Base-by-base conservation (phyloP, 2,329 filamentous ascomycete species). In the Dendryphion nanum region DNA sequence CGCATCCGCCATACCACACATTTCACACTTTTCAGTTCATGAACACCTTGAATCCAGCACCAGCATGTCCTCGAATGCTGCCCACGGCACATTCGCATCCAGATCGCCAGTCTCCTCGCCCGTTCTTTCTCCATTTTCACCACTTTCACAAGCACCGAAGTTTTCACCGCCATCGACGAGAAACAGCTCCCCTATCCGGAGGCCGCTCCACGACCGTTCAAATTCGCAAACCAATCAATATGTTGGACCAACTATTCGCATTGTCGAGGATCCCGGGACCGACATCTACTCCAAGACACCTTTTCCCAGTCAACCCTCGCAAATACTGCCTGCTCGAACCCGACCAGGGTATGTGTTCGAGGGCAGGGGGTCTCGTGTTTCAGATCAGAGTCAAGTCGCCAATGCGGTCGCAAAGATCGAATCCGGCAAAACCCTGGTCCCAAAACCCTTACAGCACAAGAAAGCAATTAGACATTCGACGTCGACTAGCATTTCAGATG, bases 231-330 rank as follows among this genome's bases (percentile, higher is more conserved):
- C 57, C 48, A 69, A 66, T 50, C 58, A 60, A 28, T 50, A 53
- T 38, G 48, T 59, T n/a, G 55, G 58, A 30, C 61, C 66, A 16
- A 68, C 64, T 21, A 69, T 68, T 31, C 64, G 66, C 49, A 58
- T 69, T 41, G 64, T 69, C 26, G 53, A 65, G 20, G 62, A 68
- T 37, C 50, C 61, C 33, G 57, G 51, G 14, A 45, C 57, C 24
- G 48, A 62, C 23, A 49, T 60, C 44, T 68, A 68, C 52, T 55
- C 57, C 33, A 69, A 68, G 53, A 60, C 55, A 37, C 65, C 65
- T 37, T 61, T 67, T 42, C 64, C 66, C 31, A 63, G 55, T 41
- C 55, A 64, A 45, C 55, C 65, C 33, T 64, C 65, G 37, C 66
- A 68, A 33, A 55, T 68, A 41, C 53, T 69, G 40, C 53, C 59